Evolutionary conservation across 208 protist genomes (phyloP), one percentile per base, ranked within the genome.

Genomic region (Naegleria gruberi): DNA sequence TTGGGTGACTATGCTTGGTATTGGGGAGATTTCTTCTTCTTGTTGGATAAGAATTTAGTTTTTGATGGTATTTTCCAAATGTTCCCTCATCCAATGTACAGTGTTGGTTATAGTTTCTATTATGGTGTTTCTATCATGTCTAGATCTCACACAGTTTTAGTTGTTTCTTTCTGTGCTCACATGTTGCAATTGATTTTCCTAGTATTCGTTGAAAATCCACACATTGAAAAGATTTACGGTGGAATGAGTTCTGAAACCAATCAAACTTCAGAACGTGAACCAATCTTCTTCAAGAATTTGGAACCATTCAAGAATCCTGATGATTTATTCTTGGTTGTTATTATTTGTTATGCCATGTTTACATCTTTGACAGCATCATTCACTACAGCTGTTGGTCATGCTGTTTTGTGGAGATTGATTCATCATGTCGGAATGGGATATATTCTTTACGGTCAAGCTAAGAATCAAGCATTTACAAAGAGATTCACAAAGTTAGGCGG

Each of bases 1-100:
- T 95, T 99, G 74, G 96, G 97, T 57, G 97, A 98, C 91, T 98
- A 96, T 91, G 97, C 97, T 15, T 99, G 97, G 97, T 98, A 98
- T 92, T 98, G 97, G 96, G 97, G 97, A 37, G 97, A 98, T 93
- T 98, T 98, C 92, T 95, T 95, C 92, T 98, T 98, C 95, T 98
- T 98, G 90, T 92, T 98, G 7, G 91, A 98, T 43, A 96, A 98
- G 90, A 93, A 97, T 77, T 94, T 98, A 41, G 95, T 93, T 34
- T 98, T 98, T 90, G 96, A 98, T 91, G 96, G 97, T 90, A 97
- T 98, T 85, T 98, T 98, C 88, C 95, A 97, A 82, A 98, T 97
- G 94, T 96, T 97, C 87, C 96, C 96, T 46, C 97, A 98, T 92
- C 97, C 96, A 30, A 98, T 98, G 97, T 98, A 98, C 90, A 98